These are phyloP conservation scores for Phalaenopsis aphrodite DNA, from an alignment of 106 monocot genomes.

Conservation along the genomic window DNA sequence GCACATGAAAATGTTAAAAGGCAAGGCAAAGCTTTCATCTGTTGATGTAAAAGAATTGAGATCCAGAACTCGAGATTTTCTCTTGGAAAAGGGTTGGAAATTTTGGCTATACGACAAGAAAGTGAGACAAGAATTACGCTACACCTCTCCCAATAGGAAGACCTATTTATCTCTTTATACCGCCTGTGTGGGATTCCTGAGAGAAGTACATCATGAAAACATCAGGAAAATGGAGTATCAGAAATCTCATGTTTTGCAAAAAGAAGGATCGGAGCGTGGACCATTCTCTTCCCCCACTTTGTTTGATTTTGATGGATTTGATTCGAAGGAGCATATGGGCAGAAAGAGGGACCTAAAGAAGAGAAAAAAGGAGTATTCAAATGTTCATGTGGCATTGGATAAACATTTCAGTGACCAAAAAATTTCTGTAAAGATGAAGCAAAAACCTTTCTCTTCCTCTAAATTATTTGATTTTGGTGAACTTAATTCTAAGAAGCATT, in stretches of 20 bases:
- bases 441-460: background rate
- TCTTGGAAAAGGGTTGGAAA: slow-evolving; percentile 32
- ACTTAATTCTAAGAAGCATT: background rate
- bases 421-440: no score
- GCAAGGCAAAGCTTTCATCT: background rate
- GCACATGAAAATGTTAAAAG: slow-evolving; percentile 5
- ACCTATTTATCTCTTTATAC: slow-evolving; percentile 28
- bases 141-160: slow-evolving; percentile 29
- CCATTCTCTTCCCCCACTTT: background rate
- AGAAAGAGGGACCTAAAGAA: background rate
- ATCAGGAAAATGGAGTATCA: background rate
- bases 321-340: background rate
- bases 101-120: slow-evolving; percentile 17
- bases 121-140: slow-evolving; percentile 19
- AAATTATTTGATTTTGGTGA: background rate
- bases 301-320: background rate
- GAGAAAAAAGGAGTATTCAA: background rate
- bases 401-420: background rate
- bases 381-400: background rate
- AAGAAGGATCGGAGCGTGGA: background rate
- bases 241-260: no score
- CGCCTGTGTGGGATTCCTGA: slow-evolving; percentile 29
- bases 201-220: background rate
- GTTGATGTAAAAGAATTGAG: slow-evolving; percentile 1
- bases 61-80: slow-evolving; percentile 24